Conservation (phyloP, 2,329 filamentous ascomycete species). For the Emergomyces orientalis region DNA sequence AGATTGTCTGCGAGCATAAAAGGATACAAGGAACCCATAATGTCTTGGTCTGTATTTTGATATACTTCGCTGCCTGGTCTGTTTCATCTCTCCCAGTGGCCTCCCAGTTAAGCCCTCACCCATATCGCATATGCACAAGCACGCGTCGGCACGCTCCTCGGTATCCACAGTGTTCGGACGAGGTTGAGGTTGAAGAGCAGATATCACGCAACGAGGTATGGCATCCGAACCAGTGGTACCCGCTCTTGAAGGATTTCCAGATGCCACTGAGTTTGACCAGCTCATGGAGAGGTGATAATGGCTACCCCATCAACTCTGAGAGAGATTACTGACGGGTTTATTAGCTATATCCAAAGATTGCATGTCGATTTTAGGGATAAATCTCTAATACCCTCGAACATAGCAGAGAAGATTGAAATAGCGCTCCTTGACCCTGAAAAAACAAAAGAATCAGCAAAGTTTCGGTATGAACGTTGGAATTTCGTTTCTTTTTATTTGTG, state of each 20-base stretch:
- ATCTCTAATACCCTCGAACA: constrained; percentile 40
- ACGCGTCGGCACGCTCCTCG: too few species aligned
- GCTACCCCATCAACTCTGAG: not conserved
- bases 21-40: not conserved
- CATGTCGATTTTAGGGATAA: too few species aligned
- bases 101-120: too few species aligned
- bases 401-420: constrained; percentile 39
- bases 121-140: too few species aligned
- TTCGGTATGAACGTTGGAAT: constrained; percentile 28
- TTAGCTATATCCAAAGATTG: constrained; percentile 40
- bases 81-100: too few species aligned
- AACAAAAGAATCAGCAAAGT: constrained; percentile 43
- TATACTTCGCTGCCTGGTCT: too few species aligned
- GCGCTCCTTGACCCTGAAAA: constrained; percentile 42
- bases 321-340: not conserved
- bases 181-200: not conserved
- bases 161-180: too few species aligned
- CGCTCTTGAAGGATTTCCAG: constrained; percentile 35
- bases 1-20: not conserved
- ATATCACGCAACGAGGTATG: constrained; percentile 24
- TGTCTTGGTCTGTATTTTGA: too few species aligned
- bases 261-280: constrained; percentile 38
- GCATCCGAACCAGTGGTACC: constrained; percentile 34
- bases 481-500: not conserved
- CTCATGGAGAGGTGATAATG: constrained; percentile 35